Evolutionary conservation across 2,329 filamentous ascomycete species (phyloP).

Genomic region (Curvularia sp.): DNA sequence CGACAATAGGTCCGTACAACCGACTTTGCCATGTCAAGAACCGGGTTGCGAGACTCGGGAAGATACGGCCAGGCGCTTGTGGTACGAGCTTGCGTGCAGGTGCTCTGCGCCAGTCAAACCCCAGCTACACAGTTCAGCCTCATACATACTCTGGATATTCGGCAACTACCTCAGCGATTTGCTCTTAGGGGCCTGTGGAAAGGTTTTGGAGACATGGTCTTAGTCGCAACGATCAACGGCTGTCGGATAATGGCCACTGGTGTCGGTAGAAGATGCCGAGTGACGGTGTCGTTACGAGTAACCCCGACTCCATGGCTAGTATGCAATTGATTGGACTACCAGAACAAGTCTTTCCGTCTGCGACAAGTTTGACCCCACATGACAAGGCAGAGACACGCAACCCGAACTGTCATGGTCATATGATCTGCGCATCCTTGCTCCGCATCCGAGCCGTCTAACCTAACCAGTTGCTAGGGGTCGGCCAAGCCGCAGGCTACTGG

Average conservation of each 20-base stretch:
- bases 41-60: constrained; percentile 7
- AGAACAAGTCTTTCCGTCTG: constrained; percentile 6
- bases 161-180: neutral
- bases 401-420: neutral
- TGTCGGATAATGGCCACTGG: constrained; percentile 6
- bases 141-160: neutral
- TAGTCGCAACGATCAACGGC: constrained; percentile 5
- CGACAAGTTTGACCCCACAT: neutral
- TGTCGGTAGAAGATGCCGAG: neutral
- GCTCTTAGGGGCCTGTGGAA: constrained; percentile 17
- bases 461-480: neutral
- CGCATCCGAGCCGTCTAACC: neutral
- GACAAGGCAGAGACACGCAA: neutral
- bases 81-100: constrained; percentile 5
- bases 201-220: neutral
- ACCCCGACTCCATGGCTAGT: neutral
- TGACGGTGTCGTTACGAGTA: neutral
- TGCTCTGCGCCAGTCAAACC: constrained; percentile 17
- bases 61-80: constrained; percentile 3
- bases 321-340: constrained; percentile 10
- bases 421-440: constrained; percentile 9
- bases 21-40: constrained; percentile 18
- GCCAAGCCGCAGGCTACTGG: neutral
- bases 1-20: constrained; percentile 6
- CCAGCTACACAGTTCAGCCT: constrained; percentile 9